Evolutionary conservation across 768 basidiomycete genomes (phyloP).

Genomic region (Leccinum longicurvipes): DNA sequence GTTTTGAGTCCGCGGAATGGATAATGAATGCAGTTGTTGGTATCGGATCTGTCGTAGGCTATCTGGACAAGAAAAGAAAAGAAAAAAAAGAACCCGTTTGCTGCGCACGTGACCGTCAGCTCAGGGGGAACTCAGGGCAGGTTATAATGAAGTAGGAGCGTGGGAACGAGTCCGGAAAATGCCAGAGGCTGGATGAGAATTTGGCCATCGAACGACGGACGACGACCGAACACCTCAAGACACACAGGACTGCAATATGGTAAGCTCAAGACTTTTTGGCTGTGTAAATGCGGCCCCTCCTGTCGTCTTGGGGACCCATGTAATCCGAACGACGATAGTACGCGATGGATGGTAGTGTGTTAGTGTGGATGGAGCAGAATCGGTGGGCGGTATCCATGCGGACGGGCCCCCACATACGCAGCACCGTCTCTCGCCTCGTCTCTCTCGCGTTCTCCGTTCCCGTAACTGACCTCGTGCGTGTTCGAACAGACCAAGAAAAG

Average conservation of each 20-base stretch:
- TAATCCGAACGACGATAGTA: background rate
- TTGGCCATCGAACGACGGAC: constrained; percentile 6
- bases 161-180: constrained; percentile 21
- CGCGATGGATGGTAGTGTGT: constrained; percentile 5
- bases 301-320: constrained; percentile 1
- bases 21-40: background rate
- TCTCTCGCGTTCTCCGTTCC: background rate
- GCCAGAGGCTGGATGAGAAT: constrained; percentile 12
- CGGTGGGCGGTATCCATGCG: background rate
- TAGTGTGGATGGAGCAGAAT: constrained; percentile 10
- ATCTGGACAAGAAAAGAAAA: background rate
- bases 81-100: too few species aligned
- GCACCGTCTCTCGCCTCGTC: background rate
- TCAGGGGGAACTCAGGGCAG: constrained; percentile 27
- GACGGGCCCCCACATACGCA: constrained; percentile 7
- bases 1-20: constrained; percentile 13
- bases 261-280: constrained; percentile 19
- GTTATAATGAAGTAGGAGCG: constrained; percentile 3
- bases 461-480: background rate
- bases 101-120: too few species aligned
- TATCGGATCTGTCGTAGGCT: background rate
- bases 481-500: constrained; percentile 87
- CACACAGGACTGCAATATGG: constrained; percentile 26
- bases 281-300: background rate
- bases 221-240: constrained; percentile 23